phyloP scores from a whole-genome alignment of 768 basidiomycete genomes.

The Russula sp. region DNA sequence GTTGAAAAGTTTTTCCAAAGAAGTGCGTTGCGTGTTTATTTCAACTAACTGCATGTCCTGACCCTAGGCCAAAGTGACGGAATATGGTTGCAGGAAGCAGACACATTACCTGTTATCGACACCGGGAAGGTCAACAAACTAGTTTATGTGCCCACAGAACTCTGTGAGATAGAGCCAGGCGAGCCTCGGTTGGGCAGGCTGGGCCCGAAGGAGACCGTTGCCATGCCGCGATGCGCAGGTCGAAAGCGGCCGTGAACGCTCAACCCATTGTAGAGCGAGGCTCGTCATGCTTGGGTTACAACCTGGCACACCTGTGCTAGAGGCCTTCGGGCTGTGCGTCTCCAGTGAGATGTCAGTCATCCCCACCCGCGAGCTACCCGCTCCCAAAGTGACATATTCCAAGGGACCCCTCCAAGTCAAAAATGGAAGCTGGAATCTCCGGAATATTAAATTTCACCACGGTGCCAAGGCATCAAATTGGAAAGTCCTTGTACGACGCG shows the following conservation, averaged over 20 bases:
- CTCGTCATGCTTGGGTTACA: conserved; percentile 47
- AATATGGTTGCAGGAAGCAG: conserved; percentile 39
- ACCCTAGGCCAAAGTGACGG: conserved; percentile 42
- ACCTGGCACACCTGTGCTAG: conserved; percentile 32
- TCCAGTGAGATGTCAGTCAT: conserved; percentile 42
- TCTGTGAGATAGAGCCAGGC: conserved; percentile 59
- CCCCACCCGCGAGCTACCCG: too few relatives aligned
- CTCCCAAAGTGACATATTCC: conserved; percentile 50
- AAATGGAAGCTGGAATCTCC: conserved; percentile 55
- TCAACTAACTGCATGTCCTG: background rate
- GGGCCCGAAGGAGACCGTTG: conserved; percentile 49
- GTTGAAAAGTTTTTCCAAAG: conserved; percentile 59
- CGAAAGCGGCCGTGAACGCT: conserved; percentile 53
- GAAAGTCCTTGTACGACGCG: conserved; percentile 59
- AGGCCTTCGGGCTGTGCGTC: conserved; percentile 54
- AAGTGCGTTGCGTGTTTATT: conserved; percentile 40
- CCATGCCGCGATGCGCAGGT: conserved; percentile 66
- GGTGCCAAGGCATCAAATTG: conserved; percentile 49
- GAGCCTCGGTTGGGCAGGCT: conserved; percentile 58
- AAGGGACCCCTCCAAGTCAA: conserved; percentile 33
- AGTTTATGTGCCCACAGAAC: conserved; percentile 55
- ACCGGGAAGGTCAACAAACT: conserved; percentile 30
- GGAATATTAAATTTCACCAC: conserved; percentile 59
- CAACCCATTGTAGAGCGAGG: conserved; percentile 52
- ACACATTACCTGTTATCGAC: conserved; percentile 35